These are phyloP conservation scores for Hanseniaspora gamundiae DNA, from an alignment of 1,139 yeast species.

Conservation along the genomic window DNA sequence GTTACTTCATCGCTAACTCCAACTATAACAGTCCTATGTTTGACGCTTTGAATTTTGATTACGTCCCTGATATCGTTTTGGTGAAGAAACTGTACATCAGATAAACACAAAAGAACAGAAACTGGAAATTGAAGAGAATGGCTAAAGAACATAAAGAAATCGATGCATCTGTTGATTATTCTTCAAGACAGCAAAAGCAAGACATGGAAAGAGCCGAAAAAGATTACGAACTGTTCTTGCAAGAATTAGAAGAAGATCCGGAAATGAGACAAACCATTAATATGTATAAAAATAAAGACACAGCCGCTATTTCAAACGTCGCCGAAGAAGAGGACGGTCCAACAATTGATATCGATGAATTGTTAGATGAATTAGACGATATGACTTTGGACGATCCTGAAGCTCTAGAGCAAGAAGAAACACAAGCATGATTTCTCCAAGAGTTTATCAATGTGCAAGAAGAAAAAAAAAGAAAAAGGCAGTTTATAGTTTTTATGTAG, in stretches of 20 bases:
- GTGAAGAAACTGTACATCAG: slow-evolving; percentile 87
- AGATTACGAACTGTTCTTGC: slow-evolving; percentile 92
- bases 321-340: slow-evolving; percentile 64
- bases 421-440: background rate
- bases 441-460: background rate
- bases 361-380: slow-evolving; percentile 84
- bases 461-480: too few species aligned
- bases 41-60: slow-evolving; percentile 48
- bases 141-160: slow-evolving; percentile 87
- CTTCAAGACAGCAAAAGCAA: slow-evolving; percentile 66
- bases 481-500: too few species aligned
- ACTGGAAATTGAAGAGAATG: slow-evolving; percentile 98
- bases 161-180: slow-evolving; percentile 56
- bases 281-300: slow-evolving; percentile 55
- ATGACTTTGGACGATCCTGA: slow-evolving; percentile 54
- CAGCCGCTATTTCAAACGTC: slow-evolving; percentile 28
- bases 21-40: slow-evolving; percentile 80
- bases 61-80: slow-evolving; percentile 77
- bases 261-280: slow-evolving; percentile 89
- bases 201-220: slow-evolving; percentile 88
- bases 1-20: slow-evolving; percentile 72
- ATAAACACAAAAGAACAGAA: slow-evolving; percentile 62
- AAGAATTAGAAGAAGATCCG: slow-evolving; percentile 92
- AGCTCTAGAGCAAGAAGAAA: slow-evolving; percentile 4
- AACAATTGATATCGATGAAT: slow-evolving; percentile 65